A percentile compares a stretch with the other conserved stretches of the same genome.
Evolutionary conservation across 2,329 filamentous ascomycete species (phyloP).

Genomic region (Verticillium nubilum): DNA sequence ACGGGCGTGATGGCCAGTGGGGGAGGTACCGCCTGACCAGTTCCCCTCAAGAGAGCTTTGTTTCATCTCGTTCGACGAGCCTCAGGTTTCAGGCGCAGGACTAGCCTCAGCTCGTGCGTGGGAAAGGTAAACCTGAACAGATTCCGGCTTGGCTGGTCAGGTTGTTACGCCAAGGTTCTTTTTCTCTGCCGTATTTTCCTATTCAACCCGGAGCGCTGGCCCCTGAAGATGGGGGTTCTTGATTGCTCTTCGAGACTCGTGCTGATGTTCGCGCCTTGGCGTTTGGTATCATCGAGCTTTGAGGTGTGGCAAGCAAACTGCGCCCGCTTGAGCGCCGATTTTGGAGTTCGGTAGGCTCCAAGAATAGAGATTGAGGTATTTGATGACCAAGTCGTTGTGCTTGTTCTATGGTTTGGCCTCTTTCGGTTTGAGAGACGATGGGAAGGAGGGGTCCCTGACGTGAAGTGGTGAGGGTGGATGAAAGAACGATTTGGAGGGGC

Average conservation of each 20-base stretch:
- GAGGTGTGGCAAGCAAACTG: conserved; percentile 1
- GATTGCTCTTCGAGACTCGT: neutral
- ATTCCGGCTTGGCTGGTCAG: neutral
- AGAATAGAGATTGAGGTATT: neutral
- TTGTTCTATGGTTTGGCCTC: neutral
- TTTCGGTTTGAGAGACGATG: too few relatives aligned
- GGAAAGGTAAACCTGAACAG: neutral
- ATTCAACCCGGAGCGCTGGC: neutral
- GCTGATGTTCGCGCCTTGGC: neutral
- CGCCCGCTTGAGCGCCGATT: neutral
- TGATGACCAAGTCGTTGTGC: neutral
- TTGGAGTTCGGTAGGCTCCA: neutral
- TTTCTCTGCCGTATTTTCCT: neutral
- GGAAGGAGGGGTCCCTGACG: too few relatives aligned
- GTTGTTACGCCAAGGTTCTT: neutral
- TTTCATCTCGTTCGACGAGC: neutral
- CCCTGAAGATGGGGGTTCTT: neutral
- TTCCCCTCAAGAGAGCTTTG: neutral
- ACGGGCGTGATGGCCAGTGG: neutral
- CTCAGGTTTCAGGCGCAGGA: neutral
- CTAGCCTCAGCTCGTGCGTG: neutral
- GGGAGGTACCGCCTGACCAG: neutral
- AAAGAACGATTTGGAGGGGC: neutral
- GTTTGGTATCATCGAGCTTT: neutral
- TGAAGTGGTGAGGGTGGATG: neutral